Conservation (phyloP, 2,329 filamentous ascomycete genomes). For the Cladosporium colombiae region DNA sequence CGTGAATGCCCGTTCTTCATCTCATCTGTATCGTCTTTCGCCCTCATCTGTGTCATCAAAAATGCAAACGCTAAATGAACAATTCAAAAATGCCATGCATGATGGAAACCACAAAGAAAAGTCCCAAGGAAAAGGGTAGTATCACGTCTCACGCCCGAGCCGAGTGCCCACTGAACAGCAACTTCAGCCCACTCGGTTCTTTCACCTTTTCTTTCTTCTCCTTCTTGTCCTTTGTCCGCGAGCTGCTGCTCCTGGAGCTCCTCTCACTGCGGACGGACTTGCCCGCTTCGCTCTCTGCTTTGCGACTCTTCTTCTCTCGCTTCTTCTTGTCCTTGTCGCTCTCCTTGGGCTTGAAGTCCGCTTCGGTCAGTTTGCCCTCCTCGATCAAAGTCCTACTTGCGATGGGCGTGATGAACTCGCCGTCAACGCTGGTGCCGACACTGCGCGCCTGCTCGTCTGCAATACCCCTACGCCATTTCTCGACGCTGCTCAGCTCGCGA, state of each 20-base stretch:
- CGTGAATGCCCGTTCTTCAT: neutral
- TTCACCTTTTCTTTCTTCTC: conserved; percentile 37
- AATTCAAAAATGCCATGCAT: neutral
- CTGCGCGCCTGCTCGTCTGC: conserved; percentile 57
- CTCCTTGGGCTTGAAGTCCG: conserved; percentile 45
- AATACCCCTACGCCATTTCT: conserved; percentile 65
- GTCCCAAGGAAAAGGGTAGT: neutral
- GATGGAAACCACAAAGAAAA: neutral
- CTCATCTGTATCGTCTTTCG: neutral
- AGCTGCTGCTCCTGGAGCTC: conserved; percentile 15
- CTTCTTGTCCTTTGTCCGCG: conserved; percentile 35
- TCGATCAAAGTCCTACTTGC: conserved; percentile 50
- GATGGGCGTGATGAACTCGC: conserved; percentile 64
- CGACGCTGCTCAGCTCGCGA: conserved; percentile 58
- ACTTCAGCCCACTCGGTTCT: conserved; percentile 44
- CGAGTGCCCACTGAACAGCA: conserved; percentile 42
- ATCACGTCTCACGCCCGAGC: neutral
- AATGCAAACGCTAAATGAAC: conserved; percentile 9
- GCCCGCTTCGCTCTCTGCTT: conserved; percentile 18
- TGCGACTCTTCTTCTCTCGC: conserved; percentile 24
- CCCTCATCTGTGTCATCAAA: neutral
- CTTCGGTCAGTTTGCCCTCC: conserved; percentile 49
- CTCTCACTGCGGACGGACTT: conserved; percentile 17
- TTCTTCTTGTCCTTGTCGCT: conserved; percentile 34
- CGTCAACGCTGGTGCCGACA: conserved; percentile 62